Conservation (phyloP, 345 rosid genomes). For the Salix viminalis region DNA sequence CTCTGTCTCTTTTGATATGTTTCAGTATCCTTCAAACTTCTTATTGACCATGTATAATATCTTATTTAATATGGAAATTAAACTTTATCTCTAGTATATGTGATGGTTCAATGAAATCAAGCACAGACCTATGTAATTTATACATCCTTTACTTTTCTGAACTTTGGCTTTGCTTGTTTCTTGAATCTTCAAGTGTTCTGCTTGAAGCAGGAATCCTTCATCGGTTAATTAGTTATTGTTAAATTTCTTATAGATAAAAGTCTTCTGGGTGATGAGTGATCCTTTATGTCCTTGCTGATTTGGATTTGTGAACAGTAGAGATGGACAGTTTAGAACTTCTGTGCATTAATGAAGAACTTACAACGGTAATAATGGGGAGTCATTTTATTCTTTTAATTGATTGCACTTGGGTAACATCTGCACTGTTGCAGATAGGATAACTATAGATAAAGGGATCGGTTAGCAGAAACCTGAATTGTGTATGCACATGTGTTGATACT, state of each 20-base stretch:
- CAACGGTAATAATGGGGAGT: neutral
- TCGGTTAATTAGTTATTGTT: neutral
- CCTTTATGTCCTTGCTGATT: neutral
- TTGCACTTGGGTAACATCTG: neutral
- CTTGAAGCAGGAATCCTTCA: neutral
- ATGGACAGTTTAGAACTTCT: neutral
- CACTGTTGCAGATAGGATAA: neutral
- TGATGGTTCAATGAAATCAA: neutral
- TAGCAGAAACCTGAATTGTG: neutral
- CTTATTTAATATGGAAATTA: neutral
- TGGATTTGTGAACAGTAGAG: neutral
- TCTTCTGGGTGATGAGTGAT: neutral
- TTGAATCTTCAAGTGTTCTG: neutral
- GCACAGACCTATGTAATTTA: neutral
- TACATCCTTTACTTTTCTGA: neutral
- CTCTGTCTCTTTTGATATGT: neutral
- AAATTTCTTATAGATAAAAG: neutral
- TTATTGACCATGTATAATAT: neutral
- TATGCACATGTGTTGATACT: neutral
- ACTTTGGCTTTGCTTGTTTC: neutral
- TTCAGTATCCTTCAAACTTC: neutral
- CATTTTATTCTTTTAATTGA: neutral
- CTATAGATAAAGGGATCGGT: neutral
- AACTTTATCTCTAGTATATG: neutral
- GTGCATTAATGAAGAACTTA: neutral